These are phyloP conservation scores for Trichophyton benhamiae DNA, from an alignment of 2,329 filamentous ascomycete species.

Conservation along the genomic window DNA sequence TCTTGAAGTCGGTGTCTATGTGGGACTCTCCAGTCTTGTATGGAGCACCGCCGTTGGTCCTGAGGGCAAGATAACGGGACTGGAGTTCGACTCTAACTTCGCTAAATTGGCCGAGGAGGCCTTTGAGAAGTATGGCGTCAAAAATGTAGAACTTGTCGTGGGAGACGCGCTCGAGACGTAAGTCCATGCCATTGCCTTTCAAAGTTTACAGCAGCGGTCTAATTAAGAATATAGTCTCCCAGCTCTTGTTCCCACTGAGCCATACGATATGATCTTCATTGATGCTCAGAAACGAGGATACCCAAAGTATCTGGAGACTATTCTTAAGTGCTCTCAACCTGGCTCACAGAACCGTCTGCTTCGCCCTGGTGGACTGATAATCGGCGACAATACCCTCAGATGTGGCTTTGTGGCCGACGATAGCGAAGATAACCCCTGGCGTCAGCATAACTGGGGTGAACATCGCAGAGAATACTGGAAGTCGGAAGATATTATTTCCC, in stretches of 20 bases:
- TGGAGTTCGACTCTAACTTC: background rate
- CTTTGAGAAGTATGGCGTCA: background rate
- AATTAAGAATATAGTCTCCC: background rate
- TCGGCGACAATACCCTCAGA: background rate
- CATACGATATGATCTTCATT: constrained; percentile 2
- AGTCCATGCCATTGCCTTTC: background rate
- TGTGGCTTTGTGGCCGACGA: background rate
- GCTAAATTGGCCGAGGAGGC: background rate
- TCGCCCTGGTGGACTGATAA: background rate
- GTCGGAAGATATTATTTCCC: background rate
- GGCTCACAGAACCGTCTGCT: background rate
- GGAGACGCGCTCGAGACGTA: background rate
- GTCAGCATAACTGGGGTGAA: background rate
- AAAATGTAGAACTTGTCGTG: background rate
- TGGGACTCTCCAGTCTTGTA: background rate
- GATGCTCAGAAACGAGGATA: background rate
- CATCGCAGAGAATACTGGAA: background rate
- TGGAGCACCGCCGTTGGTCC: background rate
- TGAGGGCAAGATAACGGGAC: background rate
- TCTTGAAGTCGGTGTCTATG: background rate
- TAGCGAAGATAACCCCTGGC: background rate
- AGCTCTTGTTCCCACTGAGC: background rate
- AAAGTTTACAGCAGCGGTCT: background rate
- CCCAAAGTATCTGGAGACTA: background rate
- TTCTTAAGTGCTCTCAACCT: background rate